Evolutionary conservation across 139 green algal species (phyloP).

Genomic region (Chlamydomonas asymmetrica): DNA sequence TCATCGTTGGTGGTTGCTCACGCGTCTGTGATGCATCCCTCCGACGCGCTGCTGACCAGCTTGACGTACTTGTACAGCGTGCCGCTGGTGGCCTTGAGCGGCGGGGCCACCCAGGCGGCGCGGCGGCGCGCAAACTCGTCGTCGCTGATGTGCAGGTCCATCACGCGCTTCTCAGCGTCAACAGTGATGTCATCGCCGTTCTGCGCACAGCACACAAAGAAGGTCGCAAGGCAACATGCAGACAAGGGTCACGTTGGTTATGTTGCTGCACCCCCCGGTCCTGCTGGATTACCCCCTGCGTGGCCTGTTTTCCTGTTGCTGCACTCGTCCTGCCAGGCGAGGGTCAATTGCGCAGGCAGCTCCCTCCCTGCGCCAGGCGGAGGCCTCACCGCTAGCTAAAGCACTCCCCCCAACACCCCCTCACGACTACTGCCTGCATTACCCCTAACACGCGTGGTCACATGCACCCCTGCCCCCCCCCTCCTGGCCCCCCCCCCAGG

Average conservation of each 20-base stretch:
- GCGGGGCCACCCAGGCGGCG: constrained; percentile 72
- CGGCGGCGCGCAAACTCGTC: constrained; percentile 70
- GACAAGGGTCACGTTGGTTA: no score
- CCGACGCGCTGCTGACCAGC: constrained; percentile 76
- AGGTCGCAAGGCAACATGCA: background rate
- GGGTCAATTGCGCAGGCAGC: no score
- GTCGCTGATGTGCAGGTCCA: constrained; percentile 79
- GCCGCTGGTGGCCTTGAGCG: constrained; percentile 76
- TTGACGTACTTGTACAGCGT: constrained; percentile 99
- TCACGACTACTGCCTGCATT: no score
- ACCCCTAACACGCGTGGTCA: no score
- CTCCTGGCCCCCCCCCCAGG: background rate
- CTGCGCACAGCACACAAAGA: no score
- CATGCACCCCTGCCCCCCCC: background rate
- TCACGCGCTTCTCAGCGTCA: constrained; percentile 78
- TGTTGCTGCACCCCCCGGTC: background rate
- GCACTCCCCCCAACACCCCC: no score
- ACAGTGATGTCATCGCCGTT: constrained; percentile 93
- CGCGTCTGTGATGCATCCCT: constrained; percentile 93
- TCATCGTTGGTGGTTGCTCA: no score
- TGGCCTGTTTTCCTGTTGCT: no score
- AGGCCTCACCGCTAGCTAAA: no score
- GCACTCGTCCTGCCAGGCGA: no score
- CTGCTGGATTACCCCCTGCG: no score
- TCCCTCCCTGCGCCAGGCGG: no score